phyloP scores from a whole-genome alignment of 2,329 filamentous ascomycete genomes.

The Exophiala aquamarina region DNA sequence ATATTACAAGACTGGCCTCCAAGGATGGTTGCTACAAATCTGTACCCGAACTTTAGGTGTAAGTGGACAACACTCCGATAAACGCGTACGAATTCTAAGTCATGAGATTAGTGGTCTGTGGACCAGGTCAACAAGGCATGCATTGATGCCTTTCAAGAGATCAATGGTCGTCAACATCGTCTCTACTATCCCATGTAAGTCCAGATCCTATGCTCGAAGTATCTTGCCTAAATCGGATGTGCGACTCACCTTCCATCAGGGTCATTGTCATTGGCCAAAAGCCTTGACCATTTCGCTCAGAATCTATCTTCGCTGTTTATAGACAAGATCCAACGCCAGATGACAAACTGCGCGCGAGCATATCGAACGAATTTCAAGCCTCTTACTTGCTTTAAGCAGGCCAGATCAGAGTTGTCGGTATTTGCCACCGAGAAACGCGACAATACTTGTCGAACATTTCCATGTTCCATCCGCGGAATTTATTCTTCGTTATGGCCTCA shows the following conservation, averaged over 20 bases:
- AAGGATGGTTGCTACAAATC: slow-evolving; percentile 31
- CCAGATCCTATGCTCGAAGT: too few relatives aligned
- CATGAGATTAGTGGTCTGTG: slow-evolving; percentile 28
- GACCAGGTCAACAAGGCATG: slow-evolving; percentile 30
- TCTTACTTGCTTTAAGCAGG: too few relatives aligned
- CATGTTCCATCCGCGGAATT: too few relatives aligned
- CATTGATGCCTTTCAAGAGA: slow-evolving; percentile 22
- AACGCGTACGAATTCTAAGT: not conserved
- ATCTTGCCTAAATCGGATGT: not conserved
- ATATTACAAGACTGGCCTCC: slow-evolving; percentile 31
- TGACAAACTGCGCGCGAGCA: too few relatives aligned
- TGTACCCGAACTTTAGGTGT: slow-evolving; percentile 29
- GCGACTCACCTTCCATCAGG: slow-evolving; percentile 15
- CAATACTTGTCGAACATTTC: too few relatives aligned
- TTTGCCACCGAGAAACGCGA: too few relatives aligned
- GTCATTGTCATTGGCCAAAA: slow-evolving; percentile 24
- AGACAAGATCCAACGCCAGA: too few relatives aligned
- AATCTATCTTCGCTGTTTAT: too few relatives aligned
- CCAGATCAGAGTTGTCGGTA: too few relatives aligned
- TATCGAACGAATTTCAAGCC: too few relatives aligned
- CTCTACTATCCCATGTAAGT: slow-evolving; percentile 17
- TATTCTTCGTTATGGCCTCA: too few relatives aligned
- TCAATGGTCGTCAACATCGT: slow-evolving; percentile 21
- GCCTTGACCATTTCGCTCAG: slow-evolving; percentile 16
- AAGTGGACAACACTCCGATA: slow-evolving; percentile 13